A percentile compares a stretch with the other conserved stretches of the same genome.
Conservation (phyloP, 371 early-diverging fungal species). For the Mucor irregularis region DNA sequence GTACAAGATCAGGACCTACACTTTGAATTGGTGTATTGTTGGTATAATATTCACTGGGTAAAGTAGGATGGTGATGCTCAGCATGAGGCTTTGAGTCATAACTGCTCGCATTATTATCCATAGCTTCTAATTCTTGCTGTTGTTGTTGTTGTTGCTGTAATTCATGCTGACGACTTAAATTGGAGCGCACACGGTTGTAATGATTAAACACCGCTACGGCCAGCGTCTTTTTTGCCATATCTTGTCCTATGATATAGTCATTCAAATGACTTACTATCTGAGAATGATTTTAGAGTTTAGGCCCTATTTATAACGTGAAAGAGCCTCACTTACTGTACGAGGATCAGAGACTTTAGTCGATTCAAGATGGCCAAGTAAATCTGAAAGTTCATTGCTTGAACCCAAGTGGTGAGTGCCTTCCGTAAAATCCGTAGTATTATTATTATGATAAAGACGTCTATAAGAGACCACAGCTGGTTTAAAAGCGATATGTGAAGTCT, state of each 20-base stretch:
- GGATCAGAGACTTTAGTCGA: conserved; percentile 17
- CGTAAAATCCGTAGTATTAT: background rate
- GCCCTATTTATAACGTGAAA: background rate
- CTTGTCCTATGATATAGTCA: conserved; percentile 87
- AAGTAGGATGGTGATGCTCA: conserved; percentile 20
- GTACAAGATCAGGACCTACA: conserved; percentile 13
- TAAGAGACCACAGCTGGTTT: background rate
- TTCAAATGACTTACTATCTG: conserved; percentile 84
- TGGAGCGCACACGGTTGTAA: conserved; percentile 76
- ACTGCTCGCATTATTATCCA: background rate
- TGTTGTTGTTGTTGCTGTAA: conserved; percentile 15
- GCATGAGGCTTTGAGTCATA: background rate
- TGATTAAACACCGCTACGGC: conserved; percentile 88
- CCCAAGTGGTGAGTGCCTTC: conserved; percentile 2
- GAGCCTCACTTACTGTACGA: conserved; percentile 19
- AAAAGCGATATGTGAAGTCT: background rate
- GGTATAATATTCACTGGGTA: conserved; percentile 19
- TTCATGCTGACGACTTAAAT: conserved; percentile 42
- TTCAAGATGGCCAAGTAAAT: conserved; percentile 4
- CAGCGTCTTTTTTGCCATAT: conserved; percentile 76
- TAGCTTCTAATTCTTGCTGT: conserved; percentile 4
- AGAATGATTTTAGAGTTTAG: background rate
- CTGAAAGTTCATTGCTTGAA: background rate
- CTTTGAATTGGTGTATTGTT: conserved; percentile 5
- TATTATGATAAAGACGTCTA: background rate